Conservation (phyloP, 2,329 filamentous ascomycete species). For the Talaromyces sp. region DNA sequence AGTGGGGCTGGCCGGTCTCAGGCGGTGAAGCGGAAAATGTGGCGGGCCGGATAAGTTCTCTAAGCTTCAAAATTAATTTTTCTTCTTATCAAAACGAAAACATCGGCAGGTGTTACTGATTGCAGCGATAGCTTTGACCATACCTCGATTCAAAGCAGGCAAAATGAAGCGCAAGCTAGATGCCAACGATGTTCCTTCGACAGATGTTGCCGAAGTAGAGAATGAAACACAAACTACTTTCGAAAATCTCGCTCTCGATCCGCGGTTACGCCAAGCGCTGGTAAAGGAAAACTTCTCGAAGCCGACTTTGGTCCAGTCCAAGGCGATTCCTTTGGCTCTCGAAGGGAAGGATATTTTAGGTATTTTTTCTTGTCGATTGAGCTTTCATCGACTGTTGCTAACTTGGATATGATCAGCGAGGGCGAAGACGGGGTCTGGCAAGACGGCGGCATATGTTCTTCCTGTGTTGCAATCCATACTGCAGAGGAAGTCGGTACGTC, state of each 20-base stretch:
- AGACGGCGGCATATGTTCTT: constrained; percentile 92
- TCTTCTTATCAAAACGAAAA: constrained; percentile 9
- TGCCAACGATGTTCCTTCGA: constrained; percentile 44
- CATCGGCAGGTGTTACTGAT: background rate
- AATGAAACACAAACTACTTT: constrained; percentile 56
- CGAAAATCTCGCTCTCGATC: constrained; percentile 72
- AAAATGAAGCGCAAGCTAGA: constrained; percentile 51
- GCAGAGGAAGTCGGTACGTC: constrained; percentile 64
- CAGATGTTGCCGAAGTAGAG: constrained; percentile 28
- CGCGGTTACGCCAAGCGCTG: constrained; percentile 80
- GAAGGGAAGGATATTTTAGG: constrained; percentile 81
- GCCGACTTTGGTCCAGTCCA: constrained; percentile 83
- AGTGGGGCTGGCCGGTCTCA: background rate
- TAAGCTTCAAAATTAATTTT: constrained; percentile 16
- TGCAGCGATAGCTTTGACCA: background rate
- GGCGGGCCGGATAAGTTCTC: constrained; percentile 19
- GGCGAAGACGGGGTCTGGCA: constrained; percentile 92
- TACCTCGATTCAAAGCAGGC: background rate
- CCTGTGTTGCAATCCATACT: constrained; percentile 83
- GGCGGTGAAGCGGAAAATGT: constrained; percentile 19
- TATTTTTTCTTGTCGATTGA: constrained; percentile 26
- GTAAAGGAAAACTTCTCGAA: constrained; percentile 77
- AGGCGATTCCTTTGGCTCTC: constrained; percentile 81
- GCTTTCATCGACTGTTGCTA: constrained; percentile 15
- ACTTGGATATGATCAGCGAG: constrained; percentile 55